Percentiles rank a stretch among this genome's conserved stretches.
phyloP scores from a whole-genome alignment of 495 filamentous ascomycete genomes.

The Penicillium ochrochloron region DNA sequence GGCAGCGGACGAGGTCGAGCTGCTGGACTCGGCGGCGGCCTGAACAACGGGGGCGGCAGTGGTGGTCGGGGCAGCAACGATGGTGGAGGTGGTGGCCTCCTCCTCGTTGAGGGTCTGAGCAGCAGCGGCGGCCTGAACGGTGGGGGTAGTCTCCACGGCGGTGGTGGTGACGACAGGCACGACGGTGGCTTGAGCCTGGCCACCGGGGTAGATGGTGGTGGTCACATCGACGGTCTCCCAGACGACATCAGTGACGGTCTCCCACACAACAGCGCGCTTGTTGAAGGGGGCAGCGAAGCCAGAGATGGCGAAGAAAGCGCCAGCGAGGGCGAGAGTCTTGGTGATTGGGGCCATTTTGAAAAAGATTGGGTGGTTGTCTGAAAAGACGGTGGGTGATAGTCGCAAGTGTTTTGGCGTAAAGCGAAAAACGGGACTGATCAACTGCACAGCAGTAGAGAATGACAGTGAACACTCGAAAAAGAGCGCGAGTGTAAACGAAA shows the following conservation, averaged over 20 bases:
- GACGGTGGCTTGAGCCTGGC: conserved; percentile 23
- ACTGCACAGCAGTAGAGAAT: conserved; percentile 46
- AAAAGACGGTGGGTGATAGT: conserved; percentile 24
- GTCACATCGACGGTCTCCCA: conserved; percentile 51
- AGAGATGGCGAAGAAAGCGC: conserved; percentile 45
- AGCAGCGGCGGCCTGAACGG: neutral
- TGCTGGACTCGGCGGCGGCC: conserved; percentile 11
- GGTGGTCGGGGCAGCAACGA: conserved; percentile 9
- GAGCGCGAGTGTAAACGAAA: conserved; percentile 27
- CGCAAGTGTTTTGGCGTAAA: conserved; percentile 8
- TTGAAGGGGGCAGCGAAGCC: conserved; percentile 43
- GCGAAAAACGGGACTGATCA: conserved; percentile 25
- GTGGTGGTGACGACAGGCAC: conserved; percentile 20
- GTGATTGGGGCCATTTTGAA: conserved; percentile 47
- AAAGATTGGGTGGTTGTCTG: conserved; percentile 22
- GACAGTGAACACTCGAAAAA: conserved; percentile 33
- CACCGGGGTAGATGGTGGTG: conserved; percentile 42
- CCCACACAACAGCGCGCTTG: conserved; percentile 45
- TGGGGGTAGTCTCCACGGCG: conserved; percentile 4
- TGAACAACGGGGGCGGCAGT: conserved; percentile 18
- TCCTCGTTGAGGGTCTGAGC: neutral
- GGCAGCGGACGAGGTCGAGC: conserved; percentile 12
- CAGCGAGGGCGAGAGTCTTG: conserved; percentile 49
- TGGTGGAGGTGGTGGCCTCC: neutral
- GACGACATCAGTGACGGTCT: conserved; percentile 41